Evolutionary conservation across 2,329 filamentous ascomycete species (phyloP).

Genomic region (Fusarium sp.): DNA sequence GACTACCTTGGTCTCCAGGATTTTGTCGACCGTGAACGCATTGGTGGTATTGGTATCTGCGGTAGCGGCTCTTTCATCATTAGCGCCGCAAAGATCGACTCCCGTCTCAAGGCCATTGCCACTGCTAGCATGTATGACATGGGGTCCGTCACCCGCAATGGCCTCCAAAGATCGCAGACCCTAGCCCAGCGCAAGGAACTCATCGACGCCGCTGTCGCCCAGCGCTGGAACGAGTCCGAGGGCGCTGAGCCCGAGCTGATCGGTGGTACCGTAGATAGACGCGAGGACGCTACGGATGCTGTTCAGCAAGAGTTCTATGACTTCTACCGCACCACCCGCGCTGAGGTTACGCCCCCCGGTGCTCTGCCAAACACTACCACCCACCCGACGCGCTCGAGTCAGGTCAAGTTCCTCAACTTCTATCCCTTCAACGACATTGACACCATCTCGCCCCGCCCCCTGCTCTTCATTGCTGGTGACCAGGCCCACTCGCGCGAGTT

Average conservation of each 20-base stretch:
- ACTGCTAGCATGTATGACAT: conserved; percentile 2
- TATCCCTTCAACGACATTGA: not conserved
- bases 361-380: not conserved
- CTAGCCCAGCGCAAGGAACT: not conserved
- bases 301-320: not conserved
- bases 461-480: not conserved
- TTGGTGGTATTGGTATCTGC: not conserved
- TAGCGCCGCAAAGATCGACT: not conserved
- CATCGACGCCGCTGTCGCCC: not conserved
- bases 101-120: not conserved
- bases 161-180: not conserved
- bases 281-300: not conserved
- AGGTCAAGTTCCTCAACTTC: not conserved
- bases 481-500: not conserved
- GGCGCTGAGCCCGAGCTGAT: not conserved
- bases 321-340: not conserved
- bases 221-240: not conserved
- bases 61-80: not conserved
- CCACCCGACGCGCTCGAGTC: not conserved
- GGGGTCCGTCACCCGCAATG: not conserved
- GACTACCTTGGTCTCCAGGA: not conserved
- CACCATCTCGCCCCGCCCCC: not conserved
- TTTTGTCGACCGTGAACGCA: not conserved
- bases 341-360: not conserved
- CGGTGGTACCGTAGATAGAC: not conserved